These are phyloP conservation scores for Ilex paraguariensis DNA, from an alignment of 305 asterid genomes.

Conservation along the genomic window DNA sequence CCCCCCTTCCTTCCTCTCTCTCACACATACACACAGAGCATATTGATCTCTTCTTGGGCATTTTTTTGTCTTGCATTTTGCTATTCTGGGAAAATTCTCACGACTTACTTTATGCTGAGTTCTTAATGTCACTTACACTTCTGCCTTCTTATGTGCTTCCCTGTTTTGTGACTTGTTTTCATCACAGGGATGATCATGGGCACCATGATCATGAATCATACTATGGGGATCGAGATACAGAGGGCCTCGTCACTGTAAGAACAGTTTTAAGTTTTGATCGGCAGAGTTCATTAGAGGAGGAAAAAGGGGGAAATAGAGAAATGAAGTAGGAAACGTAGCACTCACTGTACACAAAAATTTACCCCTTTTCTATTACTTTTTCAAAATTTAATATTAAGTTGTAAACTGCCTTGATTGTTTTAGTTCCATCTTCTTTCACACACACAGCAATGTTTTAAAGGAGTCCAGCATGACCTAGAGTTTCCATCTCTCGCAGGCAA, in stretches of 20 bases:
- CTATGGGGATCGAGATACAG: constrained; percentile 96
- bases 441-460: too few relatives aligned
- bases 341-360: too few relatives aligned
- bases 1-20: too few relatives aligned
- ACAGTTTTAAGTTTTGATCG: not conserved
- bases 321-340: not conserved
- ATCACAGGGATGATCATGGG: constrained; percentile 46
- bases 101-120: too few relatives aligned
- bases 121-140: too few relatives aligned
- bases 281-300: constrained; percentile 5
- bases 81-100: too few relatives aligned
- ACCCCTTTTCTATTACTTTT: too few relatives aligned
- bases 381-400: not conserved
- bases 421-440: not conserved
- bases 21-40: too few relatives aligned
- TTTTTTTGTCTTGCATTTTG: too few relatives aligned
- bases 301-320: constrained; percentile 5
- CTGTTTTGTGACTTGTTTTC: not conserved
- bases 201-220: constrained; percentile 95
- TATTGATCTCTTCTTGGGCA: too few relatives aligned
- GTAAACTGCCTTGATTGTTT: not conserved
- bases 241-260: constrained; percentile 77
- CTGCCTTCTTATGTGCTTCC: not conserved
- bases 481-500: constrained; percentile 48
- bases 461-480: too few relatives aligned